phyloP scores from a whole-genome alignment of 2,329 filamentous ascomycete species.

The Penicillium sp. region DNA sequence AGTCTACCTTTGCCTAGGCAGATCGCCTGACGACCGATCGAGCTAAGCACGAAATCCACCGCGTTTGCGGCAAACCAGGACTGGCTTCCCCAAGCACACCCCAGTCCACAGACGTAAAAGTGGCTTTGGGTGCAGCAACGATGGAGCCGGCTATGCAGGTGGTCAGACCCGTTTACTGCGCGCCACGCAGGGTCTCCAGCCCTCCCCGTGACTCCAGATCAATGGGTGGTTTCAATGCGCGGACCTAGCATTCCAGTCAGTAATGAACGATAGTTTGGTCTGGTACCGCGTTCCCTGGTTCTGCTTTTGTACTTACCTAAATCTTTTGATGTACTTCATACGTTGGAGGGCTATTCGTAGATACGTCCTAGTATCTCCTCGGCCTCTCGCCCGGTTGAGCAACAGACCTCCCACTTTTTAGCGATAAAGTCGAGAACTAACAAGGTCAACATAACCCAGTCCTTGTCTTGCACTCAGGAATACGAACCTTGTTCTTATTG shows the following conservation, averaged over 20 bases:
- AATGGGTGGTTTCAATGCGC: slow-evolving; percentile 27
- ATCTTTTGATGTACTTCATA: slow-evolving; percentile 18
- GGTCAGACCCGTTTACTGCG: slow-evolving; percentile 34
- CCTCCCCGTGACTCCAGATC: slow-evolving; percentile 30
- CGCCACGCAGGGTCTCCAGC: slow-evolving; percentile 30
- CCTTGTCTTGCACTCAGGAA: neutral
- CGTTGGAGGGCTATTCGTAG: slow-evolving; percentile 21
- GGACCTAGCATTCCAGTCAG: slow-evolving; percentile 39
- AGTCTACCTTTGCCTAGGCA: slow-evolving; percentile 28
- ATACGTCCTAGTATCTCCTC: slow-evolving; percentile 15
- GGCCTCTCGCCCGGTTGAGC: neutral
- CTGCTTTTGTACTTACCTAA: slow-evolving; percentile 17
- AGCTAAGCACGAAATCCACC: slow-evolving; percentile 32
- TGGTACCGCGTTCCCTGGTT: neutral
- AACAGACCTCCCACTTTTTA: slow-evolving; percentile 1
- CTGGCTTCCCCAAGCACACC: slow-evolving; percentile 30
- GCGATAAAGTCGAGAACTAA: neutral
- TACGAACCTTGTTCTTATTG: slow-evolving; percentile 8
- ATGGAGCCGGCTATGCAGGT: slow-evolving; percentile 44
- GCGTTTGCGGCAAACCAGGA: slow-evolving; percentile 33
- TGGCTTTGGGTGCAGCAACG: slow-evolving; percentile 30
- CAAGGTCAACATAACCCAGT: neutral
- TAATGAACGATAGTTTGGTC: neutral
- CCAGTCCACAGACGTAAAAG: slow-evolving; percentile 32
- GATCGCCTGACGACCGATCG: slow-evolving; percentile 29